Base-by-base conservation (phyloP, 106 monocot species). In the Agapanthus africanus region DNA sequence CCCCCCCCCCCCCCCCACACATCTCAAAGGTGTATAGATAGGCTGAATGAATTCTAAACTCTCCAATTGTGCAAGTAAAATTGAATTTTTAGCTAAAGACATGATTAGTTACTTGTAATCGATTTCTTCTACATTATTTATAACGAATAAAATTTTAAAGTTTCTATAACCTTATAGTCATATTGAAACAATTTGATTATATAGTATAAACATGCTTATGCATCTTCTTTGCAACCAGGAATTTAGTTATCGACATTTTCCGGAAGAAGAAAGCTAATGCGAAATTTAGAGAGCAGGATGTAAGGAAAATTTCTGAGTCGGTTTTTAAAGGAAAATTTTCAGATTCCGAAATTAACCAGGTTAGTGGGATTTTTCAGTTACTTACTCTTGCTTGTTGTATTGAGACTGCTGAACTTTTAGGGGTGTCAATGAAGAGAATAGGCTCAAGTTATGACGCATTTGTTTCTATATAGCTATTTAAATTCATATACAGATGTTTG, bases 271-370 rank as follows among this genome's bases (percentile, higher is more conserved):
- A 75, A 35, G 74, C 74, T 57, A 78, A 85, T 59, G 75, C 64
- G 47, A 83, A 73, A 71, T 26, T 90, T 37, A 80, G 72, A 64
- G 90, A 84, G 74, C 67, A 75, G 51, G 83, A 82, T 35, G 74
- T 93, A 27, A 33, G 61, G 56, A 39, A 70, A 42, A 70, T 69
- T 62, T 86, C 76, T 54, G 23, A 72, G 57, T 25, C 22, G 56
- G 10, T 4, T 60, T 77, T 86, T 40, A 78, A 74, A 11, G 81
- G 72, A 66, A 77, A 81, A 44, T 67, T 88, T 30, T 74, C 73
- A 33, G 84, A 87, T 61, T 36, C 62, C 14, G 90, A 90, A 63
- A 84, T 80, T 63, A 77, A 42, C 67, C 89, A 84, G 93, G 93
- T 90, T 40, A 69, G 77, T 72, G 5, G n/a, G n/a, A n/a, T n/a